phyloP scores from a whole-genome alignment of 2,329 filamentous ascomycete genomes.

The Aspergillus spinulosporus region DNA sequence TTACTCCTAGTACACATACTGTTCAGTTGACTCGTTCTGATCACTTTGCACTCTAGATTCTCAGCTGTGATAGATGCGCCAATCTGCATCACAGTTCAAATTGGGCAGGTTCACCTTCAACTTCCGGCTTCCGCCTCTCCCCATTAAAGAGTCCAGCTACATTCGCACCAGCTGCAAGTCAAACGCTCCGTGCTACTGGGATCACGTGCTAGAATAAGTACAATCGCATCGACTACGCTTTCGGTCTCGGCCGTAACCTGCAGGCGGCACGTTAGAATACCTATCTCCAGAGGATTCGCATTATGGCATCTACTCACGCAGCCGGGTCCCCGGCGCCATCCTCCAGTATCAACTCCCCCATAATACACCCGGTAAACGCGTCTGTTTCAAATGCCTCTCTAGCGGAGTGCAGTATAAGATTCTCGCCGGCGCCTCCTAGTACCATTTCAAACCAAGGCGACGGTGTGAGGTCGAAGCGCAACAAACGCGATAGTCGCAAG shows the following conservation, averaged over 20 bases:
- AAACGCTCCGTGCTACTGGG: background rate
- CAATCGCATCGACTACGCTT: too few relatives aligned
- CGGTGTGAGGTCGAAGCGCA: slow-evolving; percentile 38
- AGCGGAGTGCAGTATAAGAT: slow-evolving; percentile 19
- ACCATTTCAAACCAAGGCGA: slow-evolving; percentile 33
- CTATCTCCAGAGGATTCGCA: background rate
- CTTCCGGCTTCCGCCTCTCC: too few relatives aligned
- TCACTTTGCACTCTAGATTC: too few relatives aligned
- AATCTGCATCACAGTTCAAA: too few relatives aligned
- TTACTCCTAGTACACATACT: too few relatives aligned
- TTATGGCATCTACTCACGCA: slow-evolving; percentile 37
- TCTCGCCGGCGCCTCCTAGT: slow-evolving; percentile 36
- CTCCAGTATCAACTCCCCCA: slow-evolving; percentile 40
- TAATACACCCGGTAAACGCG: slow-evolving; percentile 29
- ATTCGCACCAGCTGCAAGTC: background rate
- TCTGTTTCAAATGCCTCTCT: slow-evolving; percentile 31
- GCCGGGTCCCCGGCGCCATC: slow-evolving; percentile 38
- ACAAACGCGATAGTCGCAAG: slow-evolving; percentile 47
- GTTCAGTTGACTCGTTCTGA: too few relatives aligned
- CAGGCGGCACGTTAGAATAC: too few relatives aligned
- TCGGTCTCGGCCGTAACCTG: too few relatives aligned
- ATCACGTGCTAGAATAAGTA: background rate
- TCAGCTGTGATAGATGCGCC: too few relatives aligned
- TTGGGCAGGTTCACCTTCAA: too few relatives aligned
- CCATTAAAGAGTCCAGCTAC: background rate